These are phyloP conservation scores for Oryza rufipogon DNA, from an alignment of 176 grass and related monocot genomes.

Conservation along the genomic window DNA sequence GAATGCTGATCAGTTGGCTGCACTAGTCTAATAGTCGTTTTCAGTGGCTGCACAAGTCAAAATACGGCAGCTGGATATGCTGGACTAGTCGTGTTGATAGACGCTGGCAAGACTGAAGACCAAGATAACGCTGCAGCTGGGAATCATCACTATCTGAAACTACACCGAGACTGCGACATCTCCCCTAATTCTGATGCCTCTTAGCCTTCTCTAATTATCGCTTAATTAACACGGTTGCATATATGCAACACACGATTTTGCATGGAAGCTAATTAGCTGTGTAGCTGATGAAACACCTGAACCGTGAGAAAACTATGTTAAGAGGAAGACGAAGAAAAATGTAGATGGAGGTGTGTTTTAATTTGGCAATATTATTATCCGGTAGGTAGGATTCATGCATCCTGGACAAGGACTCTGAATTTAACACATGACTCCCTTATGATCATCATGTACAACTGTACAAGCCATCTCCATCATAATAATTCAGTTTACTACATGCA, in stretches of 20 bases:
- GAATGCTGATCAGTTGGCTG: neutral
- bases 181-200: neutral
- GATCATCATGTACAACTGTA: constrained; percentile 20
- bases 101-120: neutral
- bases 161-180: neutral
- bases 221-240: neutral
- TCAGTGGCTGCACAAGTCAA: constrained; percentile 1
- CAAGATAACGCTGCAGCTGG: neutral
- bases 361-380: constrained; percentile 21
- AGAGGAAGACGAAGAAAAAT: neutral
- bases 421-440: neutral
- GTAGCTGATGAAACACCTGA: neutral
- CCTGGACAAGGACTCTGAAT: neutral
- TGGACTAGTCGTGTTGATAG: neutral
- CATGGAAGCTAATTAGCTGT: neutral
- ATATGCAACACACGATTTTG: neutral
- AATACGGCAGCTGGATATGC: neutral
- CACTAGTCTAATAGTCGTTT: neutral
- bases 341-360: neutral
- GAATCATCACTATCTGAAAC: constrained; percentile 12
- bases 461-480: neutral
- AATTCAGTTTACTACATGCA: constrained; percentile 26
- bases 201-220: neutral
- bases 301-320: neutral
- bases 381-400: neutral